A percentile compares a stretch with the other conserved stretches of the same genome.
phyloP scores from a whole-genome alignment of 208 protist species.

The Willaertia magna region DNA sequence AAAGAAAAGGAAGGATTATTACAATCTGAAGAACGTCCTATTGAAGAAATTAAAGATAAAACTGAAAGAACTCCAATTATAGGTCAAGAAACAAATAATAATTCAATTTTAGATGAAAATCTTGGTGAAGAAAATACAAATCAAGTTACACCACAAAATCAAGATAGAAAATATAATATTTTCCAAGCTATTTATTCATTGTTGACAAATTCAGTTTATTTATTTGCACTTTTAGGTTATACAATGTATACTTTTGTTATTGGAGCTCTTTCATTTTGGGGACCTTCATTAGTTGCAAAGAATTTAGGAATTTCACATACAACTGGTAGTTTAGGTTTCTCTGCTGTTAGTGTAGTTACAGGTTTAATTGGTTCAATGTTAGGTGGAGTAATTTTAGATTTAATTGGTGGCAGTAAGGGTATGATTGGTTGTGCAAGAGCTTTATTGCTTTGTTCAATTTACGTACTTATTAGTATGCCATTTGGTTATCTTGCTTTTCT shows the following conservation, averaged over 20 bases:
- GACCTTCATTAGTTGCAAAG: neutral
- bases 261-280: slow-evolving; percentile 16
- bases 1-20: neutral
- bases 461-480: neutral
- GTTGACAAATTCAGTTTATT: neutral
- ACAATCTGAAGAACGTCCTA: too few relatives aligned
- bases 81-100: too few relatives aligned
- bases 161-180: neutral
- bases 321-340: slow-evolving; percentile 1
- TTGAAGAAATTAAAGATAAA: too few relatives aligned
- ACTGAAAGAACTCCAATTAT: too few relatives aligned
- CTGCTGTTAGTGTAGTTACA: neutral
- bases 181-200: neutral
- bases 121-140: too few relatives aligned
- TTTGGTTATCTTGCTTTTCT: neutral
- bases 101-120: too few relatives aligned
- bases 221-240: neutral
- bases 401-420: neutral
- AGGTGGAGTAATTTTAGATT: slow-evolving; percentile 3
- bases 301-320: neutral
- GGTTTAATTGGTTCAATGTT: neutral
- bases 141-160: neutral
- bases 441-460: slow-evolving; percentile 11
- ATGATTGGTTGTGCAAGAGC: slow-evolving; percentile 1
- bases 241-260: slow-evolving; percentile 17